These are phyloP conservation scores for Beauveria sp. DNA, from an alignment of 2,329 filamentous ascomycete species.

Conservation along the genomic window DNA sequence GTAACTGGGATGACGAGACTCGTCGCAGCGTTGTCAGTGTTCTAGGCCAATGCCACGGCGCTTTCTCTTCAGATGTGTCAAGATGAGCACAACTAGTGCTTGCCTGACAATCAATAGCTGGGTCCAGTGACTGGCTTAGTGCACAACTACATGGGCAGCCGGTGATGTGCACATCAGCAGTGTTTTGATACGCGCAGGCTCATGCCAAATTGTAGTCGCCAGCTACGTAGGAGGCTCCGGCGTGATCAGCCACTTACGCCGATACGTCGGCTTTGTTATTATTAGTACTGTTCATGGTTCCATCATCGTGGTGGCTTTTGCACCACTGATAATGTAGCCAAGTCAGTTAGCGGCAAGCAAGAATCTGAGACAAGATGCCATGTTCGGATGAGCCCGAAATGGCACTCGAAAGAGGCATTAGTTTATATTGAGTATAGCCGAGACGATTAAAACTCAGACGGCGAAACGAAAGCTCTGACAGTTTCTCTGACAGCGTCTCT, in stretches of 20 bases:
- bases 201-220: not conserved
- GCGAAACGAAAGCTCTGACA: too few relatives aligned
- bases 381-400: not conserved
- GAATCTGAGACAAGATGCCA: not conserved
- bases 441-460: not conserved
- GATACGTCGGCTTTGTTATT: not conserved
- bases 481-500: not conserved
- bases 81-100: too few relatives aligned
- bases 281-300: not conserved
- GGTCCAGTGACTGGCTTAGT: not conserved
- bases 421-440: too few relatives aligned
- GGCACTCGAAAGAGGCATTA: not conserved
- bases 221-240: not conserved
- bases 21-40: too few relatives aligned
- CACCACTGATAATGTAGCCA: not conserved
- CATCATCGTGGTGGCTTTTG: not conserved
- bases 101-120: too few relatives aligned
- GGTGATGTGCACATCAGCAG: too few relatives aligned
- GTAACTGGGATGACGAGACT: too few relatives aligned
- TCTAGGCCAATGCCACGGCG: too few relatives aligned
- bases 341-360: not conserved
- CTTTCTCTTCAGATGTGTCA: too few relatives aligned
- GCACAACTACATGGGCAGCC: too few relatives aligned
- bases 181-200: not conserved
- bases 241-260: not conserved